Conservation (phyloP, 208 protist species). For the Trypanosoma cruzi region DNA sequence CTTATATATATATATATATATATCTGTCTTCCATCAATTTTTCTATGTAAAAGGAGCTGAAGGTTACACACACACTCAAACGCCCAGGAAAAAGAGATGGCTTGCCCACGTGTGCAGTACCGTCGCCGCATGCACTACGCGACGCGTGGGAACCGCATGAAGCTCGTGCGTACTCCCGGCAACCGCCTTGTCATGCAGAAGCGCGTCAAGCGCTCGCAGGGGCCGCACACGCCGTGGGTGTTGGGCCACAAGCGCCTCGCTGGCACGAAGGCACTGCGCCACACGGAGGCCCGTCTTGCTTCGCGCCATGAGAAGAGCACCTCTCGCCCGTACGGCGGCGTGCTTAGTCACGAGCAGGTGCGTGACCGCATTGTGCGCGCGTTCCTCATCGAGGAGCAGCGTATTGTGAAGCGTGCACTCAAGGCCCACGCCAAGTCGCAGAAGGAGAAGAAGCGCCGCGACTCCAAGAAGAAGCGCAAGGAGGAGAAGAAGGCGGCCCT, state of each 20-base stretch:
- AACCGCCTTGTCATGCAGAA: slow-evolving; percentile 96
- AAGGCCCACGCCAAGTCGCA: slow-evolving; percentile 73
- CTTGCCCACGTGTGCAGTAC: slow-evolving; percentile 78
- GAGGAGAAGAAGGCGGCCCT: slow-evolving; percentile 60
- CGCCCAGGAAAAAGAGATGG: slow-evolving; percentile 31
- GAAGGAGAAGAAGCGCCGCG: slow-evolving; percentile 63
- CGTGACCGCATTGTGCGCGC: slow-evolving; percentile 97
- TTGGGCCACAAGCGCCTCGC: slow-evolving; percentile 93
- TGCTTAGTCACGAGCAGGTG: slow-evolving; percentile 95
- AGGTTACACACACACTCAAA: slow-evolving; percentile 17
- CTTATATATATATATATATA: neutral
- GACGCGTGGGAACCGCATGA: slow-evolving; percentile 74
- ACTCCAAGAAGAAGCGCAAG: slow-evolving; percentile 79
- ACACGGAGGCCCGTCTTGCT: slow-evolving; percentile 80
- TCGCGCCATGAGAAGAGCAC: slow-evolving; percentile 96
- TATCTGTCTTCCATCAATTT: neutral
- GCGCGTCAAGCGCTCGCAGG: slow-evolving; percentile 93
- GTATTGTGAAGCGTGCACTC: slow-evolving; percentile 96
- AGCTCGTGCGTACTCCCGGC: slow-evolving; percentile 88
- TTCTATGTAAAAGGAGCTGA: slow-evolving; percentile 65
- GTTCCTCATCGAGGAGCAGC: slow-evolving; percentile 99
- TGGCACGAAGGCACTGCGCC: slow-evolving; percentile 92
- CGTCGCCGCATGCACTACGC: slow-evolving; percentile 84
- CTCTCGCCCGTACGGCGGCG: slow-evolving; percentile 97
- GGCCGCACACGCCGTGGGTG: slow-evolving; percentile 92